phyloP scores from a whole-genome alignment of 1,139 yeast genomes.

The Pichia sp. region DNA sequence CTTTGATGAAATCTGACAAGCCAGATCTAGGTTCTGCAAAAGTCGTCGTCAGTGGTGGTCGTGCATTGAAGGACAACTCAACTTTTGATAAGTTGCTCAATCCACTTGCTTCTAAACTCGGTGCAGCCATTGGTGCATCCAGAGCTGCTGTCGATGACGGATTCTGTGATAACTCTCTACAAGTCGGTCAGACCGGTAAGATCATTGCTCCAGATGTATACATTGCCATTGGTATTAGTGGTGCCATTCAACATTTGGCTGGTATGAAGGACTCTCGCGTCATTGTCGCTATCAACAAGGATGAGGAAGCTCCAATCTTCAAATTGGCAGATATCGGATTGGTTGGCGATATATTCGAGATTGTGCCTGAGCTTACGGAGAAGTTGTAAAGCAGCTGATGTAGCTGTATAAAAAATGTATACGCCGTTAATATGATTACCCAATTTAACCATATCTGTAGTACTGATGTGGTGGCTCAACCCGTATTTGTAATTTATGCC shows the following conservation, averaged over 20 bases:
- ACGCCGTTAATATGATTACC: too few species aligned
- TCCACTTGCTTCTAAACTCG: constrained; percentile 79
- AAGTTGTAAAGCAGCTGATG: constrained; percentile 45
- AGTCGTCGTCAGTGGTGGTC: constrained; percentile 83
- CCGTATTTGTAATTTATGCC: neutral
- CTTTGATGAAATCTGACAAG: constrained; percentile 69
- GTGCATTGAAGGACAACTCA: constrained; percentile 88
- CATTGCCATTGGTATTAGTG: constrained; percentile 89
- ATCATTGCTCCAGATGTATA: constrained; percentile 95
- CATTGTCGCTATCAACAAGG: constrained; percentile 92
- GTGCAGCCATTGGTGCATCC: constrained; percentile 96
- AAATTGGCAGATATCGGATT: constrained; percentile 86
- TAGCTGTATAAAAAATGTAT: too few species aligned
- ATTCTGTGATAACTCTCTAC: constrained; percentile 93
- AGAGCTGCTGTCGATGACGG: constrained; percentile 98
- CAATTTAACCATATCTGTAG: too few species aligned
- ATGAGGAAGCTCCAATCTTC: constrained; percentile 90
- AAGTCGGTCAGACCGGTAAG: constrained; percentile 97
- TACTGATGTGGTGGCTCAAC: too few species aligned
- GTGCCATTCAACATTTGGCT: constrained; percentile 97
- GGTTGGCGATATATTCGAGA: constrained; percentile 81
- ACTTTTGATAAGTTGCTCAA: constrained; percentile 69
- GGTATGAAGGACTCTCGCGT: constrained; percentile 97
- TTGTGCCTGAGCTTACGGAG: constrained; percentile 79
- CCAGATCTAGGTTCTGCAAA: constrained; percentile 87